These are phyloP conservation scores for Fusarium keratoplasticum DNA, from an alignment of 2,329 filamentous ascomycete genomes.

Conservation along the genomic window DNA sequence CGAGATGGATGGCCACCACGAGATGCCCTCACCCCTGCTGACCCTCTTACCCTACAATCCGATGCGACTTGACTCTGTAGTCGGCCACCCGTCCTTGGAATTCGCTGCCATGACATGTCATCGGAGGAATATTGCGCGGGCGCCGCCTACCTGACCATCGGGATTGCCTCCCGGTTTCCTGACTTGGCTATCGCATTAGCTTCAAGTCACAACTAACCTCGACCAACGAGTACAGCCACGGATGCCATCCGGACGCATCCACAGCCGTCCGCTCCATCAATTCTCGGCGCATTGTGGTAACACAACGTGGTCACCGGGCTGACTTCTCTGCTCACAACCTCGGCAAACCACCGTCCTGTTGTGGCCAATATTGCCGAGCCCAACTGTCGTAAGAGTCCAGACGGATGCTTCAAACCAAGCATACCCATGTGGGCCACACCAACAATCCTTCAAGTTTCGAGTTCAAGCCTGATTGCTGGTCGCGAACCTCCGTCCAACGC, in stretches of 20 bases:
- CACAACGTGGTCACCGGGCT: conserved; percentile 30
- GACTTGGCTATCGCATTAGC: conserved; percentile 28
- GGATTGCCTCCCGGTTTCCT: conserved; percentile 12
- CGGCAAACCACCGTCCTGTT: conserved; percentile 21
- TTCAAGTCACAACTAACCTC: conserved; percentile 19
- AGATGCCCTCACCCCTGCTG: neutral
- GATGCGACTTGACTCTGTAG: neutral
- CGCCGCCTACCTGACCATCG: conserved; percentile 10
- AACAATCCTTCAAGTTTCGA: conserved; percentile 28
- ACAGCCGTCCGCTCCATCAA: conserved; percentile 15
- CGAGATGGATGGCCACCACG: neutral
- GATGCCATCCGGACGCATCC: conserved; percentile 22
- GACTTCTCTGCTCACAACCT: conserved; percentile 28
- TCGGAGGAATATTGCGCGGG: conserved; percentile 15
- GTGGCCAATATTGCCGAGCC: conserved; percentile 13
- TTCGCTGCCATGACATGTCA: conserved; percentile 20
- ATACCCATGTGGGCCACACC: conserved; percentile 30
- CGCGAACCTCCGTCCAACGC: conserved; percentile 26
- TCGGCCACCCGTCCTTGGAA: neutral
- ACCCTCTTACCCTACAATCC: conserved; percentile 15
- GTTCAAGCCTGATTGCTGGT: conserved; percentile 1
- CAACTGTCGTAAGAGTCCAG: conserved; percentile 10
- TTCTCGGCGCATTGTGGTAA: conserved; percentile 20
- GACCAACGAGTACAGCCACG: conserved; percentile 21
- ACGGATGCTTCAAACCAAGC: conserved; percentile 18